Evolutionary conservation across 805 yeast species (phyloP), one percentile per base, ranked within the genome.

Genomic region (Nakazawaea ernobii): DNA sequence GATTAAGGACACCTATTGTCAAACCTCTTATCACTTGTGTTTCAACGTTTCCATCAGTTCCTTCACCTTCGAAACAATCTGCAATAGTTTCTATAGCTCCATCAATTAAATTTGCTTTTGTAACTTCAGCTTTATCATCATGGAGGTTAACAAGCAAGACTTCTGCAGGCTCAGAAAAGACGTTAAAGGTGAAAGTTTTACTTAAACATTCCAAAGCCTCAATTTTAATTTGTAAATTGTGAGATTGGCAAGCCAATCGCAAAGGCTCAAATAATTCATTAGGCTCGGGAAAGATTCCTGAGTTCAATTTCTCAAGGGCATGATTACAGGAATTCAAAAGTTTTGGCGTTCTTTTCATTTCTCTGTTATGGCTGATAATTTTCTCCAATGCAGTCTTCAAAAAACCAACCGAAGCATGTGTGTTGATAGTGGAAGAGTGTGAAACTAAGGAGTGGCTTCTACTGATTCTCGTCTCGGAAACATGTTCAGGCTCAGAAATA

Each of bases 1-100:
- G 91, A 52, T 88, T 86, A 32, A 92, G 72, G 13, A 90, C 84
- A 44, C 95, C 92, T 52, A 94, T 89, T 61, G 92, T 84, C 43
- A 95, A 70, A 0, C 97, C 97, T 59, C 95, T 81, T 30, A 92
- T 85, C 10, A 94, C 92, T 67, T 95, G 99, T 48, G 94, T 68
- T 68, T 95, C 99, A 32, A 95, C 80, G 49, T 77, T 81, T 24
- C 86, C 86, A 60, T 91, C 95, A 0, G 98, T 89, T 1, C 90
- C 89, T 63, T 94, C 99, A 36, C 95, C 95, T 52, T 84, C 87
- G 62, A 88, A 92, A 54, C 95, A 86, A 26, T 84, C 80, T 24
- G 94, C 79, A 20, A 91, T 86, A 13, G 90, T 86, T 53, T 84
- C 85, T 37, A 92, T 86, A 0, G 95, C 89, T 24, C 86, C 85